Percentiles rank a stretch among this genome's conserved stretches.
Evolutionary conservation across 2,329 filamentous ascomycete genomes (phyloP).

Genomic region (Hypocrella siamensis): DNA sequence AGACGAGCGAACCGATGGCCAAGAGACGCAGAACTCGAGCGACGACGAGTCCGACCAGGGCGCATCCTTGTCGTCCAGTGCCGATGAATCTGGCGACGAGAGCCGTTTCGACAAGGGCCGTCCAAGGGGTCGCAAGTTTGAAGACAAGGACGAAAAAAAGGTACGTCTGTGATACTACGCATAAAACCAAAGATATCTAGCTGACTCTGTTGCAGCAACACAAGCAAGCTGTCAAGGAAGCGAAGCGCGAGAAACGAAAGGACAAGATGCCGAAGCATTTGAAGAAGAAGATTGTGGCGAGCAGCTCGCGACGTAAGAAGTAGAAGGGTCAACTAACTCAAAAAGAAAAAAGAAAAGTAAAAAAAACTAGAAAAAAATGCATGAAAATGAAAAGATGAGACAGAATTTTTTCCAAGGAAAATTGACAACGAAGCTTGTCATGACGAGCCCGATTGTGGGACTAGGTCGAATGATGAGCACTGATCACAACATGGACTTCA

Average conservation of each 20-base stretch:
- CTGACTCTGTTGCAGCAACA: conserved; percentile 32
- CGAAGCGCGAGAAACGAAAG: conserved; percentile 83
- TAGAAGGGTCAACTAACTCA: conserved; percentile 13
- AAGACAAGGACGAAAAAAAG: conserved; percentile 84
- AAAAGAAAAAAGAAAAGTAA: conserved; percentile 3
- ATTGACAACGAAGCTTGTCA: background rate
- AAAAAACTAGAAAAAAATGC: conserved; percentile 3
- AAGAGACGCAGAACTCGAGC: conserved; percentile 19
- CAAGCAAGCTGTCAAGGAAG: conserved; percentile 85
- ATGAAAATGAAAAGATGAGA: background rate
- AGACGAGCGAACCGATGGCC: conserved; percentile 22
- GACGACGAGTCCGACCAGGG: conserved; percentile 32
- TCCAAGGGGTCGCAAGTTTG: conserved; percentile 70
- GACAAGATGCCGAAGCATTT: conserved; percentile 93
- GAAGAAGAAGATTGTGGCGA: conserved; percentile 73
- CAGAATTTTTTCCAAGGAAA: background rate
- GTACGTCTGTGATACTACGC: too few relatives aligned
- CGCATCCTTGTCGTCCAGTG: conserved; percentile 27
- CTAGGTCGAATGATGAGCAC: conserved; percentile 32
- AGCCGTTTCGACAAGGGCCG: conserved; percentile 46
- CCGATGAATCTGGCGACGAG: conserved; percentile 30
- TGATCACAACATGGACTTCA: conserved; percentile 11
- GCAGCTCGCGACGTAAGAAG: conserved; percentile 47
- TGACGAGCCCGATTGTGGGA: background rate
- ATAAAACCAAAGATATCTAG: background rate